Base-by-base conservation (phyloP, 306 rosid species). In the Casuarina cunninghamiana region DNA sequence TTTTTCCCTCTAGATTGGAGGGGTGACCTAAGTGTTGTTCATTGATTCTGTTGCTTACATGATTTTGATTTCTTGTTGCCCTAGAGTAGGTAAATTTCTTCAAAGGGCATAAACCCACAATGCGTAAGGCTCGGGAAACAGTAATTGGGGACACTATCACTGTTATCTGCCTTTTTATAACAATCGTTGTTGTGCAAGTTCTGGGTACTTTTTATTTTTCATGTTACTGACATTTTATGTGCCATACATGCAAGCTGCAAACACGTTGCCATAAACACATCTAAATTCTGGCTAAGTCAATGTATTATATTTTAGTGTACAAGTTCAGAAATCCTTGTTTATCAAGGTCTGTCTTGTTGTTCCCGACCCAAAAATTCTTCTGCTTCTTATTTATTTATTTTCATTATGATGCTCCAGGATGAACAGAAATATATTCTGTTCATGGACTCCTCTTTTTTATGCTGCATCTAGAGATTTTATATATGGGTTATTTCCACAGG, bases 381-480 rank as follows among this genome's bases (percentile, higher is more conserved):
- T 26, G 0, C 32, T 26, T 26, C 32, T 26, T 26, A 26, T 26
- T 26, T 26, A 26, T 26, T 26, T 26, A 26, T 17, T 55, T 55
- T 55, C 3, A 10, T n/a, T n/a, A 55, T 55, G 35, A 55, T 55
- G 62, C 37, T 26, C 32, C 32, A 26, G 19, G 35, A 55, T 55
- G 62, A 55, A 55, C 62, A 55, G 11, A 10, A 55, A 55, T 55
- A 54, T 54, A 21, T 54, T 16, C 11, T 26, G 11, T 72, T 3
- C 35, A 9, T 21, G 54, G 26, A n/a, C n/a, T 26, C 11, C 42
- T 60, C 13, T 43, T 55, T 79, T 10, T 50, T 53, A 38, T 67
- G 75, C 15, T 72, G 54, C 69, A 61, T 67, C 49, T 60, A 17
- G 44, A 49, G 69, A 26, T 44, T 21, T 54, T 80, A 42, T 70